These are phyloP conservation scores for Osmanthus fragrans DNA, from an alignment of 257 asterid species.

Conservation along the genomic window DNA sequence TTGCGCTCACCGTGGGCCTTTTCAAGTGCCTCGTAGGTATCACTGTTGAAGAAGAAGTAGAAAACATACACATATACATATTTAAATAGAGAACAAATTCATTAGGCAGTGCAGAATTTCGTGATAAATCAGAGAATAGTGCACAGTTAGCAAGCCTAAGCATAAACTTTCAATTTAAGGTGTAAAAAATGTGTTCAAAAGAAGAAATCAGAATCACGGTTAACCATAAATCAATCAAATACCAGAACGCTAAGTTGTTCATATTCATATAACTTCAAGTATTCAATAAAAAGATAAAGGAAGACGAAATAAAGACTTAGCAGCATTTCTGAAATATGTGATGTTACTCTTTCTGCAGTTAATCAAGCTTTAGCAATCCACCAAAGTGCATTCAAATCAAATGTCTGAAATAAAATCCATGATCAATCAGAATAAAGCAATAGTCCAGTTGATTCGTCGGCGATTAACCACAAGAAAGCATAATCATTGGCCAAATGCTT, in stretches of 20 bases:
- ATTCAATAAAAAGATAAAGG: too few relatives aligned
- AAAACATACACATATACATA: background rate
- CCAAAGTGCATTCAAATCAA: background rate
- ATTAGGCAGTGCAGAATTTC: background rate
- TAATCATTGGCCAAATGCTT: background rate
- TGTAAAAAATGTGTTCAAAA: background rate
- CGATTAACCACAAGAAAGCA: background rate
- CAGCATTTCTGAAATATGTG: background rate
- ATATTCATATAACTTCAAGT: background rate
- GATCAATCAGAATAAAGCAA: background rate
- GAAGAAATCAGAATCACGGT: background rate
- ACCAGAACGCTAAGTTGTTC: background rate
- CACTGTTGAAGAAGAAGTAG: background rate
- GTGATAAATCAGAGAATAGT: background rate
- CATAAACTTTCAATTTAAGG: background rate
- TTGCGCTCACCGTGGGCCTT: background rate
- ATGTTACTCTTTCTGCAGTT: background rate
- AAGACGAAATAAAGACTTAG: background rate
- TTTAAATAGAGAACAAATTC: background rate
- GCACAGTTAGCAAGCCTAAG: background rate
- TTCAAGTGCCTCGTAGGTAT: background rate
- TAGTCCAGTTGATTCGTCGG: background rate
- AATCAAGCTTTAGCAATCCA: background rate
- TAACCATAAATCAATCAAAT: background rate
- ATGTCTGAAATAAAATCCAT: background rate